Conservation (phyloP, 2,329 filamentous ascomycete genomes). For the Exophiala alcalophila region DNA sequence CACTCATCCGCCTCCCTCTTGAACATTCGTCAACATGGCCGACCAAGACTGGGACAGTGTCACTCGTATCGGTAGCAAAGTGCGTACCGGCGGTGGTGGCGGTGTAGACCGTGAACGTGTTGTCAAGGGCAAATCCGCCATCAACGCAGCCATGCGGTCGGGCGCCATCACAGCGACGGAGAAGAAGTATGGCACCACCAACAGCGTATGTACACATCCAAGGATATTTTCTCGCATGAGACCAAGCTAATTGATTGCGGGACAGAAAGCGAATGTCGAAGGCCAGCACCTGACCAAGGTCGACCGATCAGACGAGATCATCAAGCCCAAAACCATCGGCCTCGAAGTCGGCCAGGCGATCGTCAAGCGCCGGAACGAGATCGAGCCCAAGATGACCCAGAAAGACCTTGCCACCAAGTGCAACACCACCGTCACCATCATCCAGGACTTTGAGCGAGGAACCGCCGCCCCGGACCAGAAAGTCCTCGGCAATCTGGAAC, state of each 20-base stretch:
- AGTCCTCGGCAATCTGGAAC: conserved; percentile 73
- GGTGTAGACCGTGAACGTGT: conserved; percentile 73
- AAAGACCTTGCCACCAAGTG: conserved; percentile 81
- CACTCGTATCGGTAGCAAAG: conserved; percentile 92
- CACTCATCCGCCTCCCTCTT: not conserved
- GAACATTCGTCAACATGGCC: conserved; percentile 10
- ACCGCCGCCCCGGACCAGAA: conserved; percentile 78
- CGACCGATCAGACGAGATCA: conserved; percentile 93
- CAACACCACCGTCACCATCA: conserved; percentile 76
- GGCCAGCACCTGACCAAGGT: conserved; percentile 97
- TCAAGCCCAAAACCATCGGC: conserved; percentile 92
- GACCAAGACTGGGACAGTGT: conserved; percentile 72
- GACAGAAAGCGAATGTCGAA: conserved; percentile 56
- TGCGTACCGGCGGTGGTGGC: conserved; percentile 61
- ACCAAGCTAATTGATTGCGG: too few relatives aligned
- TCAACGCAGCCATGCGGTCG: conserved; percentile 85
- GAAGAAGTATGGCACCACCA: conserved; percentile 82
- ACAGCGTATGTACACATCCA: conserved; percentile 61
- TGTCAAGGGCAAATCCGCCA: conserved; percentile 73
- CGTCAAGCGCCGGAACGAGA: conserved; percentile 70
- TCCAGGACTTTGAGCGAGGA: conserved; percentile 84
- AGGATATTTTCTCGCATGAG: too few relatives aligned
- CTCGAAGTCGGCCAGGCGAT: conserved; percentile 79
- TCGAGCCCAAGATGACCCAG: conserved; percentile 94
- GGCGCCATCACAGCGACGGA: conserved; percentile 78